Conservation (phyloP, 441 rosid species). For the Gossypium schwendimanii region DNA sequence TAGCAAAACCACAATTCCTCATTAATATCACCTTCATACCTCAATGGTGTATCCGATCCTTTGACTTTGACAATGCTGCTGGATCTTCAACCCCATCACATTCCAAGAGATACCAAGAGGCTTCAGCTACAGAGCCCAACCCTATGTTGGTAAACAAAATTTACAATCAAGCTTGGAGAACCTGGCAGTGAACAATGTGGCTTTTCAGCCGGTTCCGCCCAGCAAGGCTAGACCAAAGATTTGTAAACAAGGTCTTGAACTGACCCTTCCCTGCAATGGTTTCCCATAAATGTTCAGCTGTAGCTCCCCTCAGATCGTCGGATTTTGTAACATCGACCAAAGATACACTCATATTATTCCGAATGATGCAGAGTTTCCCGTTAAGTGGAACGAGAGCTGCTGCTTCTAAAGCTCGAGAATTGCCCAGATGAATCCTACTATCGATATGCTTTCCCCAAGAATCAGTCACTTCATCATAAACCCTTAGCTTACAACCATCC, state of each 20-base stretch:
- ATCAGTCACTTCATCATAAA: slow-evolving; percentile 37
- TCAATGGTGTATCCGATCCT: too few relatives aligned
- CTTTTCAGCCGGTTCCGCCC: slow-evolving; percentile 45
- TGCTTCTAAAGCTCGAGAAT: slow-evolving; percentile 42
- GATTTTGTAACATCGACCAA: slow-evolving; percentile 40
- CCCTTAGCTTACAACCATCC: slow-evolving; percentile 49
- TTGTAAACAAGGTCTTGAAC: slow-evolving; percentile 40
- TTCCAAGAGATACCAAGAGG: slow-evolving; percentile 11
- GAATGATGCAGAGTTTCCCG: slow-evolving; percentile 42
- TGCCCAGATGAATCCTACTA: slow-evolving; percentile 46
- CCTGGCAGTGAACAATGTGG: slow-evolving; percentile 49
- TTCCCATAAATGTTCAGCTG: slow-evolving; percentile 47
- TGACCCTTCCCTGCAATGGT: slow-evolving; percentile 41
- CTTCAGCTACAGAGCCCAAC: background rate
- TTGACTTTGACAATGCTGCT: background rate
- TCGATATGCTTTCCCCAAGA: slow-evolving; percentile 48
- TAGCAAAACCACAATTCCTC: too few relatives aligned
- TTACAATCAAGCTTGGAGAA: slow-evolving; percentile 37
- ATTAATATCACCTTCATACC: too few relatives aligned
- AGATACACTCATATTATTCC: slow-evolving; percentile 49
- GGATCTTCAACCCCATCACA: background rate
- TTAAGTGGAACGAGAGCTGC: slow-evolving; percentile 45
- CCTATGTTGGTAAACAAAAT: background rate
- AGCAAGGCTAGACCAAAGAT: slow-evolving; percentile 42
- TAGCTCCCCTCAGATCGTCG: slow-evolving; percentile 28